Percentiles rank a stretch among this genome's conserved stretches.
phyloP scores from a whole-genome alignment of 2,329 filamentous ascomycete genomes.

The Allantophomopsis lycopodina region DNA sequence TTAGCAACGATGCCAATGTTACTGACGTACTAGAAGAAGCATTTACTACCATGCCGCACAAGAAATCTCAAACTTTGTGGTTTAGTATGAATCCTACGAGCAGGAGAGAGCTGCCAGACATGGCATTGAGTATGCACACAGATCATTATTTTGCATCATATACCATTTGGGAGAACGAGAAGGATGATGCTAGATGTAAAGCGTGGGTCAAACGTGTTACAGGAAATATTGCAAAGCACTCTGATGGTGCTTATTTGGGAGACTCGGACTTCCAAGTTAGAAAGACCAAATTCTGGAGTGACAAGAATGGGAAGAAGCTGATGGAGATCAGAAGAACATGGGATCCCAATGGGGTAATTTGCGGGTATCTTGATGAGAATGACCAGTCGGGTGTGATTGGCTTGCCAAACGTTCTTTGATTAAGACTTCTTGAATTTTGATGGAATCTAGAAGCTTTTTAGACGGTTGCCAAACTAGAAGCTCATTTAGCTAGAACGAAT shows the following conservation, averaged over 20 bases:
- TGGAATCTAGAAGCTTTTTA: too few species aligned
- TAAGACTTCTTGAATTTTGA: too few species aligned
- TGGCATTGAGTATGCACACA: slow-evolving; percentile 39
- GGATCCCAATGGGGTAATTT: slow-evolving; percentile 26
- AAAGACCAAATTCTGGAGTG: slow-evolving; percentile 31
- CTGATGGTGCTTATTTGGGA: slow-evolving; percentile 36
- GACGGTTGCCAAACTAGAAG: too few species aligned
- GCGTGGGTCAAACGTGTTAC: slow-evolving; percentile 30
- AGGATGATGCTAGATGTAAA: slow-evolving; percentile 28
- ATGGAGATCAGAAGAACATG: slow-evolving; percentile 27
- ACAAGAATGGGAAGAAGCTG: slow-evolving; percentile 24
- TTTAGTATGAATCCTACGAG: slow-evolving; percentile 35
- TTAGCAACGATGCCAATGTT: slow-evolving; percentile 31
- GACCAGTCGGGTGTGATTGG: slow-evolving; percentile 27
- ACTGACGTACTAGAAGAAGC: slow-evolving; percentile 27
- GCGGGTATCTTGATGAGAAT: slow-evolving; percentile 30
- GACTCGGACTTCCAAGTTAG: slow-evolving; percentile 37
- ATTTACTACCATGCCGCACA: slow-evolving; percentile 31
- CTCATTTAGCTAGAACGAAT: too few species aligned
- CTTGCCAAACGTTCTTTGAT: slow-evolving; percentile 21
- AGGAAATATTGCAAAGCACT: slow-evolving; percentile 22
- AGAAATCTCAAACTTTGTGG: slow-evolving; percentile 32
- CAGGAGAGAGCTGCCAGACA: slow-evolving; percentile 25
- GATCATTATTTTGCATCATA: slow-evolving; percentile 44
- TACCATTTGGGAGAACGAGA: slow-evolving; percentile 30